Evolutionary conservation across 2,329 filamentous ascomycete species (phyloP).

Genomic region (Nannizzia gypsea): DNA sequence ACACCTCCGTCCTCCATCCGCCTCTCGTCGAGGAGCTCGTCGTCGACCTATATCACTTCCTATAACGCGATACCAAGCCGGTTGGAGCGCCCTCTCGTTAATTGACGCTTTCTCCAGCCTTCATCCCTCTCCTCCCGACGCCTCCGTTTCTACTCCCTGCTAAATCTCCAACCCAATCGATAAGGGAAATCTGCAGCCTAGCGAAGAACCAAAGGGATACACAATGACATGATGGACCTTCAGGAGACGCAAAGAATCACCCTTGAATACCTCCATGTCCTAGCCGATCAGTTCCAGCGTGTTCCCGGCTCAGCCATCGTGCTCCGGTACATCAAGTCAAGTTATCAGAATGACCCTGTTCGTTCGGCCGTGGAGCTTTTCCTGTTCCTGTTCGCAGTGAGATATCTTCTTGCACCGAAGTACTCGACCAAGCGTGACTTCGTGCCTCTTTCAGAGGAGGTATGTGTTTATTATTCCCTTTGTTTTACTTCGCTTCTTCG

Average conservation of each 20-base stretch:
- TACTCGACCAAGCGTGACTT: constrained; percentile 90
- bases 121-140: background rate
- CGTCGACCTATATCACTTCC: background rate
- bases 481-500: background rate
- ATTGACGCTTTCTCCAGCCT: background rate
- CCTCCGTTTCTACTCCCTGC: background rate
- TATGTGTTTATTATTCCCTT: constrained; percentile 20
- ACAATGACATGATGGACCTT: constrained; percentile 40
- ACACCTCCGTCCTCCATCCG: background rate
- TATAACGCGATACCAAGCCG: background rate
- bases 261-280: constrained; percentile 43
- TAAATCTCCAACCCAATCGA: background rate
- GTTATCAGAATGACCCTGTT: constrained; percentile 93
- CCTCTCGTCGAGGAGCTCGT: background rate
- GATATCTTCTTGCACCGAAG: constrained; percentile 80
- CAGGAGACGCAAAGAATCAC: constrained; percentile 45
- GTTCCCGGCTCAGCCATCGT: constrained; percentile 90
- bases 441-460: constrained; percentile 76
- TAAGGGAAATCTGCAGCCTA: background rate
- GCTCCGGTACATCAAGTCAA: constrained; percentile 88
- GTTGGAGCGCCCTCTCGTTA: background rate
- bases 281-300: constrained; percentile 63
- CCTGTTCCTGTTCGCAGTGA: constrained; percentile 86
- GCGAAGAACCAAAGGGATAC: background rate
- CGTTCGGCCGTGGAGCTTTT: constrained; percentile 88